These are phyloP conservation scores for Boechera stricta DNA, from an alignment of 345 rosid genomes.

Conservation along the genomic window DNA sequence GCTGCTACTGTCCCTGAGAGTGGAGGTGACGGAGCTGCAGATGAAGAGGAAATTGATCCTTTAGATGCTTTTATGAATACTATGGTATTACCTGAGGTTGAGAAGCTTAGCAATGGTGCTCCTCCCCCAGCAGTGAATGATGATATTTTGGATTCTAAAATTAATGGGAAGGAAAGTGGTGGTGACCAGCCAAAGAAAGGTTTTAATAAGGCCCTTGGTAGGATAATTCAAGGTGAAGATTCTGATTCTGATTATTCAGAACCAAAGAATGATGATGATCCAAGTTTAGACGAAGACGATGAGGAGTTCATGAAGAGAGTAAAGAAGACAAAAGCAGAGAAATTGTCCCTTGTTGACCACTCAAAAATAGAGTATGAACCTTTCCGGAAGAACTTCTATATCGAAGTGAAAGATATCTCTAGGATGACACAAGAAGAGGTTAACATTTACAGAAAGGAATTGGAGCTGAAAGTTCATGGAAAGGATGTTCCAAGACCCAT, in stretches of 20 bases:
- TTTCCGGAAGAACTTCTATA: conserved; percentile 85
- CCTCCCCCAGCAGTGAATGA: conserved; percentile 45
- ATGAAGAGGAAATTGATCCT: conserved; percentile 90
- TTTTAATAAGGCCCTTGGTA: conserved; percentile 73
- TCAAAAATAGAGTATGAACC: conserved; percentile 83
- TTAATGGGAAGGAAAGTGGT: conserved; percentile 51
- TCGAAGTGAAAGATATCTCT: conserved; percentile 85
- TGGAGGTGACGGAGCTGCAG: conserved; percentile 49
- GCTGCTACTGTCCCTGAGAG: conserved; percentile 48
- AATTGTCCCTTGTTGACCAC: conserved; percentile 88
- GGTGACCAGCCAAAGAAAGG: conserved; percentile 63
- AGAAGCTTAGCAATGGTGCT: conserved; percentile 60
- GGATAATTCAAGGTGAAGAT: conserved; percentile 95
- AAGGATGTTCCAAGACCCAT: conserved; percentile 92
- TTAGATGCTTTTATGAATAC: conserved; percentile 96
- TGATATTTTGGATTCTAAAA: conserved; percentile 44
- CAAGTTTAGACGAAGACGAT: conserved; percentile 85
- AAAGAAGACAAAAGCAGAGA: conserved; percentile 97
- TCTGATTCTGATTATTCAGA: conserved; percentile 85
- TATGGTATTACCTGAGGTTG: conserved; percentile 92
- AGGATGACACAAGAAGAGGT: conserved; percentile 90
- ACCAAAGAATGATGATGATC: conserved; percentile 63
- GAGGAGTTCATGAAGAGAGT: conserved; percentile 98
- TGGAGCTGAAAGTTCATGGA: conserved; percentile 93
- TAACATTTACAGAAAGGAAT: conserved; percentile 72